phyloP scores from a whole-genome alignment of 129 eudicot species.

The Silybum marianum region DNA sequence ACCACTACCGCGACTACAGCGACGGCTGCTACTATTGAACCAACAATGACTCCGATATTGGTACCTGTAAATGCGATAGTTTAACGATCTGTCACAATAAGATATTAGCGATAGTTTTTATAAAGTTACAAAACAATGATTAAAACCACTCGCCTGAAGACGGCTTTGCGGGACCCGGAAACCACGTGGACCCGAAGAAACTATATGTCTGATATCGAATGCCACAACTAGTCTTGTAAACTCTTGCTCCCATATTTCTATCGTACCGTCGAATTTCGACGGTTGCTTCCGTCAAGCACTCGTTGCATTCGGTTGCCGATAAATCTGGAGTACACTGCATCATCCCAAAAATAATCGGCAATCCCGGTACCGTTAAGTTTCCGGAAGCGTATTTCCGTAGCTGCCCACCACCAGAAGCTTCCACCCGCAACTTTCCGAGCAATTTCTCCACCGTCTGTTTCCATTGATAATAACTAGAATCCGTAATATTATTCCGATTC shows the following conservation, averaged over 20 bases:
- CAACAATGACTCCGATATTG: conserved; percentile 9
- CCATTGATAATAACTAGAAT: conserved; percentile 14
- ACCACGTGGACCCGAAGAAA: conserved; percentile 39
- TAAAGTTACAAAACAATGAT: neutral
- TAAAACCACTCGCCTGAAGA: conserved; percentile 2
- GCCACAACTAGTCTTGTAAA: conserved; percentile 35
- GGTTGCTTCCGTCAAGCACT: conserved; percentile 28
- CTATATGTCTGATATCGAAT: conserved; percentile 36
- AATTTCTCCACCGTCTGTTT: conserved; percentile 3
- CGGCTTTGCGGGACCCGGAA: neutral
- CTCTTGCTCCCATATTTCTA: conserved; percentile 31
- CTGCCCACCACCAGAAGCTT: conserved; percentile 38
- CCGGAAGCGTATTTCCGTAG: conserved; percentile 41
- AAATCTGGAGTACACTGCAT: conserved; percentile 76
- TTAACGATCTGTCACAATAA: neutral
- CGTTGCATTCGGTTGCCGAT: conserved; percentile 26
- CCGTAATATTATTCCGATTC: neutral
- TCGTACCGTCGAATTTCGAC: neutral
- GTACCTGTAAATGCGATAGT: neutral
- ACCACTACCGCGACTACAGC: neutral
- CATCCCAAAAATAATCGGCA: conserved; percentile 29
- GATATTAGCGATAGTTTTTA: neutral
- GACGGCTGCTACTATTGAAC: conserved; percentile 14
- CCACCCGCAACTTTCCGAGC: conserved; percentile 20
- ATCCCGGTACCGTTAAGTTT: neutral